A percentile compares a stretch with the other conserved stretches of the same genome.
Conservation (phyloP, 2,329 filamentous ascomycete genomes). For the Trichoderma lentiforme region DNA sequence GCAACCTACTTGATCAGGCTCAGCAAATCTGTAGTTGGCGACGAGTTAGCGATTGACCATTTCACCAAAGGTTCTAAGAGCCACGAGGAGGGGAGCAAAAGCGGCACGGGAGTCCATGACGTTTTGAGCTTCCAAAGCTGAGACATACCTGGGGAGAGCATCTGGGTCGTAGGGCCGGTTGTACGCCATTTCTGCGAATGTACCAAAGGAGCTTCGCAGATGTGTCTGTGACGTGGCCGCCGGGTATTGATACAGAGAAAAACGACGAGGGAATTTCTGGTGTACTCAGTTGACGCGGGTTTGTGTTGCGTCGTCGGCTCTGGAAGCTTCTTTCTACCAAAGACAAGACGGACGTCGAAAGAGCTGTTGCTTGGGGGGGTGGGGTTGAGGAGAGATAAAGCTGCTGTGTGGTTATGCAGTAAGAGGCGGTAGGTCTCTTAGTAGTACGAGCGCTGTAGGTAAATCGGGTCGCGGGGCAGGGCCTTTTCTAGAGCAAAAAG, state of each 20-base stretch:
- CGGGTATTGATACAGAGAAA: neutral
- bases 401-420: neutral
- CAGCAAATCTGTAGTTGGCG: constrained; percentile 58
- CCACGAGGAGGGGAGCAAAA: neutral
- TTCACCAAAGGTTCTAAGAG: neutral
- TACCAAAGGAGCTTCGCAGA: neutral
- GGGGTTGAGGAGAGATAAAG: neutral
- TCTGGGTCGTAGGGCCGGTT: constrained; percentile 91
- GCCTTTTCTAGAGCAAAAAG: neutral
- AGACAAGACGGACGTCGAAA: neutral
- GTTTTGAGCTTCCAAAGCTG: constrained; percentile 8
- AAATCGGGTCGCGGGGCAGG: neutral
- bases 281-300: neutral
- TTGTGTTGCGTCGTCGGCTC: neutral
- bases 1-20: constrained; percentile 64
- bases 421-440: neutral
- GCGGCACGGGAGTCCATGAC: neutral
- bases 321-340: neutral
- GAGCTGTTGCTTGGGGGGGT: neutral
- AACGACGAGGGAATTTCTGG: neutral
- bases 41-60: neutral
- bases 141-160: constrained; percentile 79
- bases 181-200: constrained; percentile 70
- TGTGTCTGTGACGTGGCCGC: neutral
- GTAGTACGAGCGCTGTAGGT: neutral